Evolutionary conservation across 495 filamentous ascomycete species (phyloP).

Genomic region (Aspergillus funiculosus): DNA sequence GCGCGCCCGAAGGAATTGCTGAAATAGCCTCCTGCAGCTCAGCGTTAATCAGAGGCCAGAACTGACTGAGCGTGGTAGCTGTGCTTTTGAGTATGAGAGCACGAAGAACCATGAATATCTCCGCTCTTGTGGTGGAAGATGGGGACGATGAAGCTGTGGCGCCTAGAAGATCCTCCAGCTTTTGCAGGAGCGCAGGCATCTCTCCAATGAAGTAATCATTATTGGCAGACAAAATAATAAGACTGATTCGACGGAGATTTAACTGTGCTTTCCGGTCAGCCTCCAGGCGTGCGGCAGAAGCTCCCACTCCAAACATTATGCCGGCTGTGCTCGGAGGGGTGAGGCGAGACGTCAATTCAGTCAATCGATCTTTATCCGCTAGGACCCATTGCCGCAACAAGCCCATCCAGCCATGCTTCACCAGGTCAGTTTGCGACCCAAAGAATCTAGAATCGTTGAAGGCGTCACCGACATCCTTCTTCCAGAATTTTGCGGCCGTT

Average conservation of each 20-base stretch:
- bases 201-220: conserved; percentile 75
- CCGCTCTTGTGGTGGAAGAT: conserved; percentile 79
- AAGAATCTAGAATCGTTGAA: conserved; percentile 91
- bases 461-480: conserved; percentile 83
- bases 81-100: conserved; percentile 72
- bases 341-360: conserved; percentile 71
- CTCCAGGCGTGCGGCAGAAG: conserved; percentile 86
- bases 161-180: conserved; percentile 75
- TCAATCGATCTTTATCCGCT: conserved; percentile 80
- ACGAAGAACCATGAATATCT: conserved; percentile 83
- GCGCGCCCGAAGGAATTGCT: conserved; percentile 62
- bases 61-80: conserved; percentile 65
- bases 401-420: conserved; percentile 72
- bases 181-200: conserved; percentile 67
- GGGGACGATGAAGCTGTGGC: conserved; percentile 89
- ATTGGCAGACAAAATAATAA: conserved; percentile 66
- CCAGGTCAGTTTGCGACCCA: conserved; percentile 52
- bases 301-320: conserved; percentile 96
- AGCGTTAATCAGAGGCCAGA: conserved; percentile 86
- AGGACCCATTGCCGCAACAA: conserved; percentile 77
- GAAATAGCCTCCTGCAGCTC: conserved; percentile 81
- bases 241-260: conserved; percentile 75
- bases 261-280: conserved; percentile 90
- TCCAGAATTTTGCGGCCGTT: conserved; percentile 83
- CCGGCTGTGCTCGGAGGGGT: conserved; percentile 88